Conservation (phyloP, 257 asterid genomes). For the Leptodermis oblonga region DNA sequence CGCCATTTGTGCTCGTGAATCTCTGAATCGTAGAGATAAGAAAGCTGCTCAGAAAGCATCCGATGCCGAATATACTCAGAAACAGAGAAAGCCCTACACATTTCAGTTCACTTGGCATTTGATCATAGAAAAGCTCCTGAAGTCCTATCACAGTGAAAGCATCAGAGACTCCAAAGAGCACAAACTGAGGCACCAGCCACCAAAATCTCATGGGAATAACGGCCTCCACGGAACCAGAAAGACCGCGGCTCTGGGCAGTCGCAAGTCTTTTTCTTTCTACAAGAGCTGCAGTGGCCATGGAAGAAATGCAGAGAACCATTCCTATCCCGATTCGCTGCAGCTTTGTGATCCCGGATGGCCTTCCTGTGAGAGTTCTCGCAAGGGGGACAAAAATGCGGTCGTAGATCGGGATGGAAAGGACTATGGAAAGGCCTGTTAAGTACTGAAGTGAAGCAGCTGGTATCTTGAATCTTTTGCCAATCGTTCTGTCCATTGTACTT, state of each 20-base stretch:
- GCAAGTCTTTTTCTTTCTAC: conserved; percentile 44
- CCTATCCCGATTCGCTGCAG: conserved; percentile 58
- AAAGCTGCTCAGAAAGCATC: conserved; percentile 57
- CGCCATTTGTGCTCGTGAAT: conserved; percentile 30
- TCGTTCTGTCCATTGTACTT: conserved; percentile 56
- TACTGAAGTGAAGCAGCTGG: conserved; percentile 62
- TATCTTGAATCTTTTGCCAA: conserved; percentile 33
- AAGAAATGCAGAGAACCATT: conserved; percentile 32
- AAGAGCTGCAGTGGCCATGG: conserved; percentile 50
- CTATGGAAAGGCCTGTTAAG: conserved; percentile 30
- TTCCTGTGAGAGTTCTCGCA: conserved; percentile 43
- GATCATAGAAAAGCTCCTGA: conserved; percentile 70
- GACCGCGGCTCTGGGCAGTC: conserved; percentile 33
- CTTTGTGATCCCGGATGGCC: conserved; percentile 59
- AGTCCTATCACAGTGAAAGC: conserved; percentile 54
- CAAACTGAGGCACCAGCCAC: conserved; percentile 68
- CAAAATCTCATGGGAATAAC: conserved; percentile 59
- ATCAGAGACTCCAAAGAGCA: conserved; percentile 46
- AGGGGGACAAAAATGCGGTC: conserved; percentile 56
- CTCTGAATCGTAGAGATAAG: conserved; percentile 43
- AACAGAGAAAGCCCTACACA: conserved; percentile 53
- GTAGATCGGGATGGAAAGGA: conserved; percentile 44
- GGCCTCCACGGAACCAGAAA: conserved; percentile 33
- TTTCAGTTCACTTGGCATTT: conserved; percentile 51
- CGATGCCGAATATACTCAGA: conserved; percentile 51